Evolutionary conservation across 305 asterid genomes (phyloP).

Genomic region (Vinca major): DNA sequence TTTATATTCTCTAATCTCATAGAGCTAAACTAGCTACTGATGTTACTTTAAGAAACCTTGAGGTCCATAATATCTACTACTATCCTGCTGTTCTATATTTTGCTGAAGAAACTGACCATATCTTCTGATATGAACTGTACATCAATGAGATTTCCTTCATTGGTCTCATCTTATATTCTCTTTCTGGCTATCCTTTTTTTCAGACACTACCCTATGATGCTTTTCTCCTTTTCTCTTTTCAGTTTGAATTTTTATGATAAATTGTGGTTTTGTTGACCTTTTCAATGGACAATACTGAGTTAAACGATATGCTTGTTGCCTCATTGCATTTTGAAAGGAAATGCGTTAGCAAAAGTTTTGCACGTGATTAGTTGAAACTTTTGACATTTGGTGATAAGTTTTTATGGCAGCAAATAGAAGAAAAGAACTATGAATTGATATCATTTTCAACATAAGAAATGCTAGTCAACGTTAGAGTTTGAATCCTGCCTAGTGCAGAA

Average conservation of each 20-base stretch:
- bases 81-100: too few relatives aligned
- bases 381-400: not conserved
- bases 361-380: not conserved
- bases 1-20: not conserved
- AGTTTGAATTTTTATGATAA: not conserved
- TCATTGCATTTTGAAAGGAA: not conserved
- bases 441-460: too few relatives aligned
- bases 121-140: not conserved
- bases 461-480: too few relatives aligned
- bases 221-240: not conserved
- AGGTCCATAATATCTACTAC: too few relatives aligned
- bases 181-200: not conserved
- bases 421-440: too few relatives aligned
- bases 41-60: not conserved
- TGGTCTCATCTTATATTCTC: not conserved
- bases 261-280: not conserved
- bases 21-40: not conserved
- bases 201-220: not conserved
- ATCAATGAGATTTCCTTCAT: not conserved
- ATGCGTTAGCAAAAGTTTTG: not conserved
- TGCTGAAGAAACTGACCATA: not conserved
- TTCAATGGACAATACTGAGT: too few relatives aligned
- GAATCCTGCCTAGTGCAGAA: too few relatives aligned
- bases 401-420: not conserved
- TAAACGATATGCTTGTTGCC: not conserved